Base-by-base conservation (phyloP, 768 basidiomycete genomes). In the Mycena crocata region DNA sequence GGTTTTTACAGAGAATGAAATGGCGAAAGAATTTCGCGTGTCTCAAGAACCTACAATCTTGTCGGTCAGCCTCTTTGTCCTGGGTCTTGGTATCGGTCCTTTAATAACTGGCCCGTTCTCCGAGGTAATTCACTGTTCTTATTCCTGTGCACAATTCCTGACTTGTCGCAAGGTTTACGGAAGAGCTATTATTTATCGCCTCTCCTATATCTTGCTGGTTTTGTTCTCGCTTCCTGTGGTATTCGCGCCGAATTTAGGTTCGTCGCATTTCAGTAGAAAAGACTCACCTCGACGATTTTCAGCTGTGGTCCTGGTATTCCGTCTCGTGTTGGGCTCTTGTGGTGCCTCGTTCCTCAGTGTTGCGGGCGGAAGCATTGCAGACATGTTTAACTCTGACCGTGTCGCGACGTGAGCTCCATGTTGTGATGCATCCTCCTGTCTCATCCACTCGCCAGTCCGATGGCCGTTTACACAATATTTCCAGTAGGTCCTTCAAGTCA, bases 181-280 rank as follows among this genome's bases (percentile, higher is more conserved):
- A 2, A 81, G 89, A 46, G 88, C 87, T 60, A 74, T 83, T 40
- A 84, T 93, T 17, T 93, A 94, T 73, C 80, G 83, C 15, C 69
- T 83, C 4, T 90, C 90, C 0, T 93, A 90, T 67, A 68, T 79
- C 1, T 68, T 87, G 6, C 90, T 92, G 75, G 87, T 92, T 71
- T 72, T 86, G 2, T 84, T 90, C 60, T 87, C 89, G 23, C 90
- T 90, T 72, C 90, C 91, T 0, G 88, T 92, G 8, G 90, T 92
- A 1, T 93, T 95, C 66, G 85, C 91, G 1, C 88, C 87, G 5
- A 82, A 92, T 70, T 83, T 88, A 26, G 83, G 90, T 90, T 52
- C 48, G 86, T 78, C 31, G n/a, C 21, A 13, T 17, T 34, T 15
- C n/a, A 26, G 24, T 28, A 26, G 24, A n/a, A 26, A 46, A 37